These are phyloP conservation scores for Podaxis rugospora DNA, from an alignment of 768 basidiomycete species.

Conservation along the genomic window DNA sequence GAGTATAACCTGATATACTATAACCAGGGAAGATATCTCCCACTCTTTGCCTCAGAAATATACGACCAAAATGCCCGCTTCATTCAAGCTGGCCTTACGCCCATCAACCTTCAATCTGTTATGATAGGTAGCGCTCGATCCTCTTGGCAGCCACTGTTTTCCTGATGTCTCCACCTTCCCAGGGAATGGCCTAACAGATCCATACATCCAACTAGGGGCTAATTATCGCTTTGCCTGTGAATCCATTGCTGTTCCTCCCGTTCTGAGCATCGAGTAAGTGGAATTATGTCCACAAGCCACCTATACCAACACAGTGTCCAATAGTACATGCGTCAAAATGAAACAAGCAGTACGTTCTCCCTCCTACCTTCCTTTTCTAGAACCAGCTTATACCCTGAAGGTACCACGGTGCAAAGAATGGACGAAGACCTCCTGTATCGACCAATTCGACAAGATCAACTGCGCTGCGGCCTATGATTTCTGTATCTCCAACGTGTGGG, in stretches of 20 bases:
- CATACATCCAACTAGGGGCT: constrained; percentile 35
- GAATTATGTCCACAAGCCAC: no score
- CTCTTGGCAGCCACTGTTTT: background rate
- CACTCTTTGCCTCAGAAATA: constrained; percentile 72
- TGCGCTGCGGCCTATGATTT: constrained; percentile 61
- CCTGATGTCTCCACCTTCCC: background rate
- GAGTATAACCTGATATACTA: background rate
- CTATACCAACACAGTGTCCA: no score
- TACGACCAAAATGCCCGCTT: constrained; percentile 66
- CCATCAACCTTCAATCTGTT: constrained; percentile 65
- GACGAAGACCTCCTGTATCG: constrained; percentile 52
- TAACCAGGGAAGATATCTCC: constrained; percentile 61
- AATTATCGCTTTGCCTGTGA: constrained; percentile 44
- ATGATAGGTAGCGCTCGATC: constrained; percentile 51
- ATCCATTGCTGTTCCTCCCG: constrained; percentile 34
- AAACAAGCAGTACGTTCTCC: no score
- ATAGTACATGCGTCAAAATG: no score
- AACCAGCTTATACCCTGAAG: constrained; percentile 23
- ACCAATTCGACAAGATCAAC: constrained; percentile 58
- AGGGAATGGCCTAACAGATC: constrained; percentile 66
- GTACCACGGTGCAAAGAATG: constrained; percentile 61
- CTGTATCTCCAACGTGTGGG: constrained; percentile 51
- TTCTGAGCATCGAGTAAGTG: constrained; percentile 43
- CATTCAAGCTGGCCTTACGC: constrained; percentile 44
- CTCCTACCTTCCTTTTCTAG: no score